phyloP scores from a whole-genome alignment of 257 asterid species.

The Asclepias syriaca region DNA sequence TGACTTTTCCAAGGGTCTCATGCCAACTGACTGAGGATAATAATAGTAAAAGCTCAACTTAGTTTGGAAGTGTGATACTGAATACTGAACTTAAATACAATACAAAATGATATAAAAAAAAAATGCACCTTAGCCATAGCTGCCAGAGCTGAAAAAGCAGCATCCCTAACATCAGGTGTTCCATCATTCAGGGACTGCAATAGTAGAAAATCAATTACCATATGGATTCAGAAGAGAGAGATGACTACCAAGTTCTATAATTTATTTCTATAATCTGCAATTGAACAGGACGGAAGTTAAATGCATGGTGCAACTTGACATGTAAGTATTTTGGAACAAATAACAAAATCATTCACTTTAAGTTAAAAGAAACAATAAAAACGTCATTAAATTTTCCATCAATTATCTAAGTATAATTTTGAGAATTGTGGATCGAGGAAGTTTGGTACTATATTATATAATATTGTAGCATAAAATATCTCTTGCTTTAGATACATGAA shows the following conservation, averaged over 20 bases:
- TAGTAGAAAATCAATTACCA: conserved; percentile 15
- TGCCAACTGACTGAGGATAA: conserved; percentile 74
- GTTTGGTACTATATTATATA: not conserved
- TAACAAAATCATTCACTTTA: not conserved
- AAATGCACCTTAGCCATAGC: conserved; percentile 82
- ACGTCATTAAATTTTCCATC: not conserved
- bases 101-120: conserved; percentile 10
- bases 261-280: not conserved
- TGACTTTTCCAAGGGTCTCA: conserved; percentile 95
- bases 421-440: not conserved
- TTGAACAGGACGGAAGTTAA: not conserved
- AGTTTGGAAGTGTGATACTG: not conserved
- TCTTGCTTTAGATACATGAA: too few relatives aligned
- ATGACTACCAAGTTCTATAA: not conserved
- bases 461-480: not conserved
- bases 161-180: conserved; percentile 99
- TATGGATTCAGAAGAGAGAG: conserved; percentile 5
- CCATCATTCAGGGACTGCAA: conserved; percentile 93
- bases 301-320: not conserved
- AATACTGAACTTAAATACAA: conserved; percentile 3
- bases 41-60: conserved; percentile 10
- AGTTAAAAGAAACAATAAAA: not conserved
- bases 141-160: conserved; percentile 93
- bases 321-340: not conserved
- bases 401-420: not conserved